These are phyloP conservation scores for Aureobasidium mangrovei DNA, from an alignment of 2,329 filamentous ascomycete species.

Conservation along the genomic window DNA sequence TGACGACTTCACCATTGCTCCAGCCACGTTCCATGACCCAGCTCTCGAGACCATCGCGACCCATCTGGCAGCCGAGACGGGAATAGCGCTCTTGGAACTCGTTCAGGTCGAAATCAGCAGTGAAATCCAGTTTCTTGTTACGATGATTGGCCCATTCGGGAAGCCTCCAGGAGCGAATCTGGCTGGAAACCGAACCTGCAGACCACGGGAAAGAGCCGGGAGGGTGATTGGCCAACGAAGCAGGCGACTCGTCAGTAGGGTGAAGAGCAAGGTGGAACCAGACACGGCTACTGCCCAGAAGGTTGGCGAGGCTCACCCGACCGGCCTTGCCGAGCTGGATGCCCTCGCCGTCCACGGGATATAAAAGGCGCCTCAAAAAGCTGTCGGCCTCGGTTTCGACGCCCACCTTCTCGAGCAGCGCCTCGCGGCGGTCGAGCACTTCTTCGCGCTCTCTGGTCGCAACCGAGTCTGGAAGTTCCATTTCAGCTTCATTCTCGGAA, in stretches of 20 bases:
- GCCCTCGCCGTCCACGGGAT: slow-evolving; percentile 69
- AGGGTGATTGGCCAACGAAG: slow-evolving; percentile 61
- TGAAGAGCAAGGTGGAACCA: slow-evolving; percentile 94
- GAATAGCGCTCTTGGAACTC: slow-evolving; percentile 83
- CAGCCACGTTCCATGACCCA: slow-evolving; percentile 93
- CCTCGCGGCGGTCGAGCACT: slow-evolving; percentile 71
- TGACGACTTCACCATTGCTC: slow-evolving; percentile 93
- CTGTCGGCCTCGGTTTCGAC: slow-evolving; percentile 72
- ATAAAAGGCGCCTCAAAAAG: slow-evolving; percentile 73
- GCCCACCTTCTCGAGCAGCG: slow-evolving; percentile 76
- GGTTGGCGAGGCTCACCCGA: slow-evolving; percentile 65
- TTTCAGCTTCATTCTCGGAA: slow-evolving; percentile 63
- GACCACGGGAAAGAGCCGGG: slow-evolving; percentile 82
- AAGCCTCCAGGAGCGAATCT: slow-evolving; percentile 85
- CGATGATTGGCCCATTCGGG: slow-evolving; percentile 95
- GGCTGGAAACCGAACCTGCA: slow-evolving; percentile 81
- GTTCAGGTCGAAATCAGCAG: slow-evolving; percentile 88
- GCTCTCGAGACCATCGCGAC: slow-evolving; percentile 83
- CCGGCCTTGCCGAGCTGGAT: slow-evolving; percentile 69
- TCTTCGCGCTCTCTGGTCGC: slow-evolving; percentile 65
- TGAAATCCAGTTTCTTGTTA: slow-evolving; percentile 87
- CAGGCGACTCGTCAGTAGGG: slow-evolving; percentile 78
- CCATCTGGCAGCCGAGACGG: slow-evolving; percentile 76
- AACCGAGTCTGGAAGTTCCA: slow-evolving; percentile 63
- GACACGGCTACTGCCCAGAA: slow-evolving; percentile 74